Percentiles rank a stretch among this genome's conserved stretches.
These are phyloP conservation scores for Pythium dissimile DNA, from an alignment of 352 stramenopile species.

Conservation along the genomic window DNA sequence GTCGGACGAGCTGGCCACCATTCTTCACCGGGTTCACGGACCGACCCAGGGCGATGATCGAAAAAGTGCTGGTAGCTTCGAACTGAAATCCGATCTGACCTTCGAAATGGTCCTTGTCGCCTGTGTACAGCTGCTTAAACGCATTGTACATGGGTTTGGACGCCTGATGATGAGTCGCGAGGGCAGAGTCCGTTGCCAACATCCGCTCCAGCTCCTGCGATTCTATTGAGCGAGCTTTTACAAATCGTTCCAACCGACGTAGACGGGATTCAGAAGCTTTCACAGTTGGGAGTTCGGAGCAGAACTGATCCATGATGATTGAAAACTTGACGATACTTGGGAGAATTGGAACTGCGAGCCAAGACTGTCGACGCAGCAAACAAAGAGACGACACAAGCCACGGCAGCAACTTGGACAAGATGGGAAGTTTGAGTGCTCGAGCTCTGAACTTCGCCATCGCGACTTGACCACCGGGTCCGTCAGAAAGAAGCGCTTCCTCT, in stretches of 20 bases:
- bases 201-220: constrained; percentile 60
- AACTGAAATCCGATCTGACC: constrained; percentile 89
- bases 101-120: constrained; percentile 89
- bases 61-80: constrained; percentile 79
- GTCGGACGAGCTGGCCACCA: constrained; percentile 51
- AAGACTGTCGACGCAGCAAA: constrained; percentile 75
- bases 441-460: neutral
- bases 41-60: constrained; percentile 72
- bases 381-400: constrained; percentile 81
- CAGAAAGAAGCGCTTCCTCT: constrained; percentile 23
- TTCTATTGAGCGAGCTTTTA: constrained; percentile 62
- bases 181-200: constrained; percentile 42
- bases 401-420: constrained; percentile 65
- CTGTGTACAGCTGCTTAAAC: constrained; percentile 85
- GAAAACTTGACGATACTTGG: constrained; percentile 63
- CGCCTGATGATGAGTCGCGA: constrained; percentile 39
- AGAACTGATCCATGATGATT: constrained; percentile 66
- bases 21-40: constrained; percentile 75
- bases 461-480: neutral
- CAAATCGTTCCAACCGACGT: constrained; percentile 51
- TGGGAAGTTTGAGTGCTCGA: constrained; percentile 25
- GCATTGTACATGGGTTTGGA: constrained; percentile 84
- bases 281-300: constrained; percentile 57
- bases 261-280: constrained; percentile 63
- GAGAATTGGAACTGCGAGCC: constrained; percentile 68